phyloP scores from a whole-genome alignment of 2,329 filamentous ascomycete genomes.

The Epichloe uncinata region DNA sequence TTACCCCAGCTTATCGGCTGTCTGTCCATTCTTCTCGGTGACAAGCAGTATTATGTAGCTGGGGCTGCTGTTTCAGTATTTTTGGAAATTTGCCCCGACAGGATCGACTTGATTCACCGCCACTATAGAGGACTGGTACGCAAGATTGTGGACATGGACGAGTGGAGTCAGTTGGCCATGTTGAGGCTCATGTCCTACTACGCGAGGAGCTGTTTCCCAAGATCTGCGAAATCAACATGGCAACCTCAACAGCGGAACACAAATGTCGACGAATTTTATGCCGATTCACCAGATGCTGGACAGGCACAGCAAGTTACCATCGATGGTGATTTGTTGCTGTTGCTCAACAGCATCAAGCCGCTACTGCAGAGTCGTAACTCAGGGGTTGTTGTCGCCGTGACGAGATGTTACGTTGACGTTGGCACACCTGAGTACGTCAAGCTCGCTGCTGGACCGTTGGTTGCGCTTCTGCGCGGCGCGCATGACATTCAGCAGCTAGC shows the following conservation, averaged over 20 bases:
- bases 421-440: slow-evolving; percentile 67
- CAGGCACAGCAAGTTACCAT: slow-evolving; percentile 41
- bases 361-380: slow-evolving; percentile 87
- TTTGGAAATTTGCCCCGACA: slow-evolving; percentile 75
- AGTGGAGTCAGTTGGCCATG: slow-evolving; percentile 87
- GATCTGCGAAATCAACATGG: slow-evolving; percentile 45
- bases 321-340: slow-evolving; percentile 70
- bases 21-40: slow-evolving; percentile 62
- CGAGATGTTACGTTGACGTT: slow-evolving; percentile 72
- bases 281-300: slow-evolving; percentile 39
- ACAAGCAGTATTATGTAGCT: slow-evolving; percentile 93
- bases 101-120: slow-evolving; percentile 78
- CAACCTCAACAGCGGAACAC: slow-evolving; percentile 18
- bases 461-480: slow-evolving; percentile 72
- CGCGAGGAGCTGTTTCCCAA: slow-evolving; percentile 75
- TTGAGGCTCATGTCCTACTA: slow-evolving; percentile 74
- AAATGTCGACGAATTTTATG: slow-evolving; percentile 66
- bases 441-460: slow-evolving; percentile 65
- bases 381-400: slow-evolving; percentile 83
- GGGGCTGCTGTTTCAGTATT: slow-evolving; percentile 86
- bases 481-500: slow-evolving; percentile 83
- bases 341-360: slow-evolving; percentile 69
- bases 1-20: slow-evolving; percentile 77
- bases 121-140: slow-evolving; percentile 76
- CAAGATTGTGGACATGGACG: slow-evolving; percentile 97